Evolutionary conservation across 768 basidiomycete genomes (phyloP).

Genomic region (Pleurotus giganteus): DNA sequence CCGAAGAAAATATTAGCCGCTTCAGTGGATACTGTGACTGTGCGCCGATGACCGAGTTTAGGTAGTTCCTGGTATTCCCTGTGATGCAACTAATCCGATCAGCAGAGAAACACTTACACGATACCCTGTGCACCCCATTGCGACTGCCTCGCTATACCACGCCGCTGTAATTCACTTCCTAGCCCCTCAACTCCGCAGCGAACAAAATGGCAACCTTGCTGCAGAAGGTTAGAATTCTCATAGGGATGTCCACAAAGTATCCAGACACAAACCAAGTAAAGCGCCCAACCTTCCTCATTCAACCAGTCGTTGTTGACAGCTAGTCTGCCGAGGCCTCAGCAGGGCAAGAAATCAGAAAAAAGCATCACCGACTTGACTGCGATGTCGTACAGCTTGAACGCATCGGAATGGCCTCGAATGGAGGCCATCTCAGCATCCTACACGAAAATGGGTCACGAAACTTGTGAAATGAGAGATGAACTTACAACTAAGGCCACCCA

Average conservation of each 20-base stretch:
- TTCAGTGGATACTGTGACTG: slow-evolving; percentile 49
- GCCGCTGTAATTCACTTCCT: slow-evolving; percentile 63
- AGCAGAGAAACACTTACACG: slow-evolving; percentile 42
- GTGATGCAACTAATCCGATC: neutral
- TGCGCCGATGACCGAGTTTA: slow-evolving; percentile 44
- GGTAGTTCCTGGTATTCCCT: slow-evolving; percentile 39
- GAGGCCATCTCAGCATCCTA: slow-evolving; percentile 74
- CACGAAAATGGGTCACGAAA: neutral
- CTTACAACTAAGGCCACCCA: slow-evolving; percentile 70
- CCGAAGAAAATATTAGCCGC: slow-evolving; percentile 52
- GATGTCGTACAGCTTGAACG: slow-evolving; percentile 65
- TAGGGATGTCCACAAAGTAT: neutral
- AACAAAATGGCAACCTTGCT: slow-evolving; percentile 74
- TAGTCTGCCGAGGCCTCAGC: slow-evolving; percentile 34
- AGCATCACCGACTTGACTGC: slow-evolving; percentile 53
- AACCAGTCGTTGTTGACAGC: slow-evolving; percentile 69
- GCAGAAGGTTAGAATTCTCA: slow-evolving; percentile 7
- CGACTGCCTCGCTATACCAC: slow-evolving; percentile 61
- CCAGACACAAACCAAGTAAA: slow-evolving; percentile 50
- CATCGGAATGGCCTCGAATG: slow-evolving; percentile 50
- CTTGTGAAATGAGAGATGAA: slow-evolving; percentile 3
- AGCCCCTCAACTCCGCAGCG: slow-evolving; percentile 64
- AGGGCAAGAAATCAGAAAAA: neutral
- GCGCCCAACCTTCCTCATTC: slow-evolving; percentile 68
- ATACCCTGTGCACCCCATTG: slow-evolving; percentile 77